Percentiles rank a stretch among this genome's conserved stretches.
phyloP scores from a whole-genome alignment of 2,329 filamentous ascomycete species.

The Colletotrichum sp. region DNA sequence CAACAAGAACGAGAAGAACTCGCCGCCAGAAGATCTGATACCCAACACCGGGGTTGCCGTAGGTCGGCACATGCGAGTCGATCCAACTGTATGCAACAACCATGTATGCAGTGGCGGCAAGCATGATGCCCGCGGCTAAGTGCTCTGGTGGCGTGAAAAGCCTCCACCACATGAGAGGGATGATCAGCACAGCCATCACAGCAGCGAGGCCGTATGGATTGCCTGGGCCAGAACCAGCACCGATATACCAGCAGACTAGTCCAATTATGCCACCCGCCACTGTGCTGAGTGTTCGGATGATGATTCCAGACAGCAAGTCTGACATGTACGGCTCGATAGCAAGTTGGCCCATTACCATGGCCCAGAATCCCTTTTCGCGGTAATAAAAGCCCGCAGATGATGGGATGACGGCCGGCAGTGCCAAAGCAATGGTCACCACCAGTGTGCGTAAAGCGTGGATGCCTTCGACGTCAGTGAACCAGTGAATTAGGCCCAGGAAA shows the following conservation, averaged over 20 bases:
- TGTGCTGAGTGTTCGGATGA: neutral
- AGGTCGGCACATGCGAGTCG: neutral
- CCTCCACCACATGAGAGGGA: neutral
- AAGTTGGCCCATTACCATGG: neutral
- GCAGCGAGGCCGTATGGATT: neutral
- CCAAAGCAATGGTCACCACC: neutral
- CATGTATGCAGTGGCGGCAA: neutral
- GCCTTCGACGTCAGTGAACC: neutral
- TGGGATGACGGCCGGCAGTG: neutral
- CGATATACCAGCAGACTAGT: rapidly evolving
- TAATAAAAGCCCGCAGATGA: neutral
- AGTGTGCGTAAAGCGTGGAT: neutral
- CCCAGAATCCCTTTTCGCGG: neutral
- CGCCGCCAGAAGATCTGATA: neutral
- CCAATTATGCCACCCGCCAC: neutral
- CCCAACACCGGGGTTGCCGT: neutral
- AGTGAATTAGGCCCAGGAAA: rapidly evolving
- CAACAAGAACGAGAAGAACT: neutral
- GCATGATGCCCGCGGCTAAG: neutral
- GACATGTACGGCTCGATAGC: neutral
- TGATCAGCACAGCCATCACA: neutral
- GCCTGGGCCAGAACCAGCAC: neutral
- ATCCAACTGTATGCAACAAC: neutral
- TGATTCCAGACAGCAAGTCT: neutral
- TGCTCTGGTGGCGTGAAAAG: neutral